Evolutionary conservation across 768 basidiomycete genomes (phyloP), one percentile per base, ranked within the genome.

Genomic region (Boletus sp.): DNA sequence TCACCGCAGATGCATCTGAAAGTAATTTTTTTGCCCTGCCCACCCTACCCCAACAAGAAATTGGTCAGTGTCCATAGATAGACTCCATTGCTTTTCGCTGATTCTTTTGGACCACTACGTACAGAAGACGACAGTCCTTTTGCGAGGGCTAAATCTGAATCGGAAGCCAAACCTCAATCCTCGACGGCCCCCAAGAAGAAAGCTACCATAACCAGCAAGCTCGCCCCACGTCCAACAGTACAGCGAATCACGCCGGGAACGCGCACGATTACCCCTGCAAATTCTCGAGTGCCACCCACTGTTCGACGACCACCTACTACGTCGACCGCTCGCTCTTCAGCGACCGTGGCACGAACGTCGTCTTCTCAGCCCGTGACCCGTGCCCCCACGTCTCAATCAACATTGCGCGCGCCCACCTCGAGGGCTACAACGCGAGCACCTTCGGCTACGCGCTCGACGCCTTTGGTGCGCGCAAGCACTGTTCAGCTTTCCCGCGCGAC

Each of bases 41-140:
- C 7, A 45, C 14, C 5, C 52, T 70, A 30, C 59, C 61, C 0
- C 61, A 62, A 40, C 60, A 30, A 51, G 56, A 67, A 40, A 53
- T 70, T 3, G 64, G 69, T 70, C 50, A 46, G 70, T 35, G 6
- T 40, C 29, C 35, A 41, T n/a, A 23, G 5, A 25, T 14, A 19
- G 4, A 14, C 5, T 46, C 7, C 4, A 14, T 30, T 7, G 7
- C 17, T 14, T 17, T 46, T 41, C 50, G 25, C 52, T 4, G 37
- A 55, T 29, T 13, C 15, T 17, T n/a, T 42, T 47, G 51, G 8
- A 27, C 25, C 7, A 15, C 11, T 10, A 3, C 35, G 10, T 8
- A 19, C 46, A 69, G 68, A 62, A 41, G 70, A 72, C 39, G 70
- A 72, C 32, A 47, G 64, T 45, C 69, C 67, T 6, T 72, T 70